Evolutionary conservation across 352 stramenopile genomes (phyloP), one percentile per base, ranked within the genome.

Genomic region (Globisporangium echinulatum): DNA sequence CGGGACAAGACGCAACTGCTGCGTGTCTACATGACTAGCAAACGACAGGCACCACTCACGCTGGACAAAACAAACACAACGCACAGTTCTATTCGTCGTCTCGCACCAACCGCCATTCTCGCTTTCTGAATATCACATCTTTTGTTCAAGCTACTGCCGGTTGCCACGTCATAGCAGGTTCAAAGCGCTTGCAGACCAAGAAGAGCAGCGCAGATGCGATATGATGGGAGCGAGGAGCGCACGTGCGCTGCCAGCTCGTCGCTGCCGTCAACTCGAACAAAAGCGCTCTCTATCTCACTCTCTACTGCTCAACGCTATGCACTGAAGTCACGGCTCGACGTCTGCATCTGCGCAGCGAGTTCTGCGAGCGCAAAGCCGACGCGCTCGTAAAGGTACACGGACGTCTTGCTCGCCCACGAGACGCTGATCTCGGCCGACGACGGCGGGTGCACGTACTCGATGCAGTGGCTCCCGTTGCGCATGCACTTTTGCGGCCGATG

Each of bases 351-450:
- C 33, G 68, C 66, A 6, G 59, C 75, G 52, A 85, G 55, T 25
- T 78, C 59, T 1, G 46, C 54, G 10, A 88, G 17, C 9, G 73
- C 75, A 54, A 67, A 86, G 4, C 80, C 72, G 9, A 87, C 51
- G 46, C 66, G 71, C 54, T 88, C 70, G 75, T 94, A 94, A 14
- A 87, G 62, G 58, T 90, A 94, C 46, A 88, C 76, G 3, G 70
- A 81, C 6, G 84, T 80, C 64, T 90, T 87, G 62, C 80, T 74
- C 48, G 84, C 79, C 84, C 84, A 94, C 40, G 84, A 94, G 38
- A 94, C 84, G 36, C 78, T 63, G 60, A 94, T 90, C 62, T 90
- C 71, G 40, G 70, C 71, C 62, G 88, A 68, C 49, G 74, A 42
- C 0, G 84, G 84, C 38, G 84, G 84, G 54, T 93, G 79, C 8